Evolutionary conservation across 169 alveolate genomes (phyloP).

Genomic region (Ichthyophthirius multifiliis): DNA sequence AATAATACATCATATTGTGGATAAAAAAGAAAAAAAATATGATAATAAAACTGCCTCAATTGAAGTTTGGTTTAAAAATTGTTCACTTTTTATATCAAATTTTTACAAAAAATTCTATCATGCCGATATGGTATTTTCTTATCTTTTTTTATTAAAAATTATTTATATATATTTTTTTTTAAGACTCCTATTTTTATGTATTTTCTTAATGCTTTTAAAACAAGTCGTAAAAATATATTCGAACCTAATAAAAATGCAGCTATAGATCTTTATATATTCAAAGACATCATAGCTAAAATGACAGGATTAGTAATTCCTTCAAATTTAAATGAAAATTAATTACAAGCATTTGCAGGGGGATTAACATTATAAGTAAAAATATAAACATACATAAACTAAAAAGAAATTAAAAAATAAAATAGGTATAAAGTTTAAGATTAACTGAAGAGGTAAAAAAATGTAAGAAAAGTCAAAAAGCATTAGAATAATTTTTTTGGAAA

Average conservation of each 20-base stretch:
- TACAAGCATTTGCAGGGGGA: constrained; percentile 4
- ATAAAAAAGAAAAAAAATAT: not conserved
- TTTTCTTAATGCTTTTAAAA: not conserved
- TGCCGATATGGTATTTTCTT: not conserved
- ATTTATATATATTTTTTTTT: no score
- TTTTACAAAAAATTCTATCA: not conserved
- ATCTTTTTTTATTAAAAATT: no score
- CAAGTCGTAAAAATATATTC: not conserved
- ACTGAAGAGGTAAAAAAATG: constrained; percentile 9
- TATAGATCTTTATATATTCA: not conserved
- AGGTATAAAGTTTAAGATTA: not conserved
- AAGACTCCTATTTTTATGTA: not conserved
- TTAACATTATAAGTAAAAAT: not conserved
- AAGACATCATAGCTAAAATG: not conserved
- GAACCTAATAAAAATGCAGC: not conserved
- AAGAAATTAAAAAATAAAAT: not conserved
- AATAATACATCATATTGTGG: not conserved
- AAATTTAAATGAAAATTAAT: not conserved
- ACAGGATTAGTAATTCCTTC: not conserved
- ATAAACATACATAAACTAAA: not conserved
- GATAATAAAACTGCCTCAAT: not conserved
- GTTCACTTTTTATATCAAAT: not conserved
- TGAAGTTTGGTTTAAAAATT: not conserved
- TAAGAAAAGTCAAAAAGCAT: not conserved
- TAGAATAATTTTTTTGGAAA: not conserved